Conservation (phyloP, 163 green algal genomes). For the Chloromonas sp. region DNA sequence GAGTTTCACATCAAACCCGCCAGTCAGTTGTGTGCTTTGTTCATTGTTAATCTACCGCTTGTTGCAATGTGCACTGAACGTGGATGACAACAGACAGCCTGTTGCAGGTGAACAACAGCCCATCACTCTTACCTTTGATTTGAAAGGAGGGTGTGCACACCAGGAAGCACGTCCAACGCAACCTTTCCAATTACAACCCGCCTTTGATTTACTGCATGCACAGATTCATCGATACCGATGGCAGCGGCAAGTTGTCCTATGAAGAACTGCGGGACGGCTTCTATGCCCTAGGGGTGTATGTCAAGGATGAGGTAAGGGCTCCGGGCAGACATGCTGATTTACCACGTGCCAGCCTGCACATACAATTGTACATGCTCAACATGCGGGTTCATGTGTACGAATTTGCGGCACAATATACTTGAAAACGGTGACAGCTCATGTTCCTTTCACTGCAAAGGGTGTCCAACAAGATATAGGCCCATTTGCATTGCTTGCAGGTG, state of each 20-base stretch:
- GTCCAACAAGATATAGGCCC: neutral
- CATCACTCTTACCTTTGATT: too few species aligned
- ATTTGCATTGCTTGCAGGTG: neutral
- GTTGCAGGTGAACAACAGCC: too few species aligned
- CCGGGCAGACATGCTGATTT: neutral
- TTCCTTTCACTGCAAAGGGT: neutral
- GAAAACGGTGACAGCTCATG: neutral
- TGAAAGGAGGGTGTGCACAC: neutral
- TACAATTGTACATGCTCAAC: neutral
- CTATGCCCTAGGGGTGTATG: conserved; percentile 24
- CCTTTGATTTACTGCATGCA: too few species aligned
- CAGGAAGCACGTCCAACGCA: neutral
- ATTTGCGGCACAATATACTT: neutral
- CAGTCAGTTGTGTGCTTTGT: too few species aligned
- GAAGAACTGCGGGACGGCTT: conserved; percentile 30
- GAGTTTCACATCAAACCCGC: too few species aligned
- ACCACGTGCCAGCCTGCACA: neutral
- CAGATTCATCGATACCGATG: conserved; percentile 14
- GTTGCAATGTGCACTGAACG: too few species aligned
- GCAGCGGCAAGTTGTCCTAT: conserved; percentile 14
- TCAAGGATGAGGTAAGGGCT: conserved; percentile 15
- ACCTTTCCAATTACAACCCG: too few species aligned
- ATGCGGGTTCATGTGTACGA: neutral
- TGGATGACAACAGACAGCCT: too few species aligned
- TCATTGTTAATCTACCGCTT: too few species aligned